These are phyloP conservation scores for Russula sp. DNA, from an alignment of 768 basidiomycete genomes.

Conservation along the genomic window DNA sequence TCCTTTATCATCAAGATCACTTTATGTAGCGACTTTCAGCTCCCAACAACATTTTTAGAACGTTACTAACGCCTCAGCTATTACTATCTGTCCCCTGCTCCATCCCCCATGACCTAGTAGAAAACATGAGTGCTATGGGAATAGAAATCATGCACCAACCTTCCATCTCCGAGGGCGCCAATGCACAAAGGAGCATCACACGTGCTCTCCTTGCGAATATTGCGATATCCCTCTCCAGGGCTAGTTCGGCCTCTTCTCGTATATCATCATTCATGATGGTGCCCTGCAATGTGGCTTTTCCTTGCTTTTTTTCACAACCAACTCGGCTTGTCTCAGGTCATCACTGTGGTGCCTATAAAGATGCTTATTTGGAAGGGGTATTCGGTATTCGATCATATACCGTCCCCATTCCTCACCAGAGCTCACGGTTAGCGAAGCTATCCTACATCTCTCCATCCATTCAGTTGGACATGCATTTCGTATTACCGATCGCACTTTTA, in stretches of 20 bases:
- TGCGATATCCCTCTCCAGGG: not conserved
- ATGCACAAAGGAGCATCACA: not conserved
- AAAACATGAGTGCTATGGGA: too few relatives aligned
- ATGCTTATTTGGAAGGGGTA: not conserved
- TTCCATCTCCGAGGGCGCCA: not conserved
- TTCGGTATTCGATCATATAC: not conserved
- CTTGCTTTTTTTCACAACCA: not conserved
- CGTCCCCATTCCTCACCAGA: not conserved
- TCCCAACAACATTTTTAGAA: too few relatives aligned
- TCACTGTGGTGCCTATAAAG: not conserved
- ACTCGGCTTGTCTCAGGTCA: too few relatives aligned
- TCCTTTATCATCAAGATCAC: too few relatives aligned
- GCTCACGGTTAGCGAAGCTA: not conserved
- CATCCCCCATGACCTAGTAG: too few relatives aligned
- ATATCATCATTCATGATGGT: not conserved
- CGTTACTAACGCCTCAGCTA: too few relatives aligned
- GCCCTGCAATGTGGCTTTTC: not conserved
- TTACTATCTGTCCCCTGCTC: too few relatives aligned
- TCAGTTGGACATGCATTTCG: not conserved
- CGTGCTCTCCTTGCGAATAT: not conserved
- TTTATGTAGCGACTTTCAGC: too few relatives aligned
- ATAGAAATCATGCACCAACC: not conserved
- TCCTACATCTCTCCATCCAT: too few relatives aligned
- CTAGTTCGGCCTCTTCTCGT: not conserved
- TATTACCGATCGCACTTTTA: not conserved